These are phyloP conservation scores for Lentinula sp. DNA, from an alignment of 768 basidiomycete species.

Conservation along the genomic window DNA sequence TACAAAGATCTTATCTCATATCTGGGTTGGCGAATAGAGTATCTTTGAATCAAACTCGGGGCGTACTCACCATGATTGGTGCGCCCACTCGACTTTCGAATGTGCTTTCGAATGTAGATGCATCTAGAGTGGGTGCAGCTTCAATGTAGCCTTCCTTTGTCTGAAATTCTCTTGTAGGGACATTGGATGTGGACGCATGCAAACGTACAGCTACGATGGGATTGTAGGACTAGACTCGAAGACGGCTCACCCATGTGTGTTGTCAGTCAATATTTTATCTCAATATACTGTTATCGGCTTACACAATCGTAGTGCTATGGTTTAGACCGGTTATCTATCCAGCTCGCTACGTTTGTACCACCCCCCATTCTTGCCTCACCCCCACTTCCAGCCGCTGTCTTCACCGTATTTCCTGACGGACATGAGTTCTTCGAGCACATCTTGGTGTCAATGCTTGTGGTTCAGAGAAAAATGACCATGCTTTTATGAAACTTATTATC, in stretches of 20 bases:
- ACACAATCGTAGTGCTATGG: slow-evolving; percentile 22
- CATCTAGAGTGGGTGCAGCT: slow-evolving; percentile 21
- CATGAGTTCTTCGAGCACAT: slow-evolving; percentile 41
- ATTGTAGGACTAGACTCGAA: slow-evolving; percentile 35
- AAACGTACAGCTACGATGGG: slow-evolving; percentile 35
- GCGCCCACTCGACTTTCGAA: slow-evolving; percentile 32
- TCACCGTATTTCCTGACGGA: slow-evolving; percentile 40
- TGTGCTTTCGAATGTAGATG: slow-evolving; percentile 27
- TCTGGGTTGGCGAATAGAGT: slow-evolving; percentile 18
- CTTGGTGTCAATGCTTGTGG: slow-evolving; percentile 34
- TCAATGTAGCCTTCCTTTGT: not conserved
- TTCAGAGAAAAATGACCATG: slow-evolving; percentile 32
- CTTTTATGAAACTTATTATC: not conserved
- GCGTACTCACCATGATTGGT: slow-evolving; percentile 34
- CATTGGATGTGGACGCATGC: slow-evolving; percentile 36
- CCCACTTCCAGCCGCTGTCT: slow-evolving; percentile 37
- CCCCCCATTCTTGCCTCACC: slow-evolving; percentile 40
- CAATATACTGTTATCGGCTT: not conserved
- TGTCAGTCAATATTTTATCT: slow-evolving; percentile 20
- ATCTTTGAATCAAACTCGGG: slow-evolving; percentile 34
- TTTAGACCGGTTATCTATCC: slow-evolving; percentile 17
- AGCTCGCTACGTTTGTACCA: slow-evolving; percentile 41
- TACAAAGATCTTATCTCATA: not conserved
- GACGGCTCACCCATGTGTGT: slow-evolving; percentile 45
- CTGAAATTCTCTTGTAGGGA: slow-evolving; percentile 15